Percentiles rank a stretch among this genome's conserved stretches.
Evolutionary conservation across 2,329 filamentous ascomycete species (phyloP).

Genomic region (Trichophyton mentagrophytes): DNA sequence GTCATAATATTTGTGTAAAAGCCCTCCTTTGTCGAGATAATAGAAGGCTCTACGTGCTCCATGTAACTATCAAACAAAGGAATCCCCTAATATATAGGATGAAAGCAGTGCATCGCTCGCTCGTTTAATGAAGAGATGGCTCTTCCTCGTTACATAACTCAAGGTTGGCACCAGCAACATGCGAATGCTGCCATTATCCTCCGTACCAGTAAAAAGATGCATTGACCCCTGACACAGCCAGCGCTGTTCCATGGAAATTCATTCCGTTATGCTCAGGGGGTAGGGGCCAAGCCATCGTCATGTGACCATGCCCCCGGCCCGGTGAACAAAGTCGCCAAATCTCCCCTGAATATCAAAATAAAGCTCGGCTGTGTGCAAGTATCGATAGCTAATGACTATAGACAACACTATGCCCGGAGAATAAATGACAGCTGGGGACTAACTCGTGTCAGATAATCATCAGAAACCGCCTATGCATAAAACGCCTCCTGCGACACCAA

Average conservation of each 20-base stretch:
- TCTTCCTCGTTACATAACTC: no score
- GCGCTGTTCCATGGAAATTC: neutral
- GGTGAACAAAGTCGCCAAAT: no score
- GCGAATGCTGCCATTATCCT: neutral
- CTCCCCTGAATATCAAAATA: neutral
- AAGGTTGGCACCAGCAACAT: no score
- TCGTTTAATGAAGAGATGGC: no score
- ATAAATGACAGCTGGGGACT: neutral
- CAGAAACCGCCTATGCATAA: neutral
- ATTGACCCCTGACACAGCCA: neutral
- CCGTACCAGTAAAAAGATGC: neutral
- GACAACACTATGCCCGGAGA: no score
- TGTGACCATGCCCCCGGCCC: neutral
- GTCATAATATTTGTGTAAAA: neutral
- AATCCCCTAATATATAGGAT: no score
- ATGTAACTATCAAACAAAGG: no score
- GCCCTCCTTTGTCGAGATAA: neutral
- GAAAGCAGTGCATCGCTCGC: no score
- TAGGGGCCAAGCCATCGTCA: neutral
- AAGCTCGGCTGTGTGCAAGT: no score
- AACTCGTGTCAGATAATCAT: neutral
- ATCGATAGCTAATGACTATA: no score
- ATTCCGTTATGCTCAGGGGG: neutral
- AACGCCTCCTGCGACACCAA: neutral
- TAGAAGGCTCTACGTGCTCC: no score